These are phyloP conservation scores for Perilla frutescens DNA, from an alignment of 257 asterid species.

Conservation along the genomic window DNA sequence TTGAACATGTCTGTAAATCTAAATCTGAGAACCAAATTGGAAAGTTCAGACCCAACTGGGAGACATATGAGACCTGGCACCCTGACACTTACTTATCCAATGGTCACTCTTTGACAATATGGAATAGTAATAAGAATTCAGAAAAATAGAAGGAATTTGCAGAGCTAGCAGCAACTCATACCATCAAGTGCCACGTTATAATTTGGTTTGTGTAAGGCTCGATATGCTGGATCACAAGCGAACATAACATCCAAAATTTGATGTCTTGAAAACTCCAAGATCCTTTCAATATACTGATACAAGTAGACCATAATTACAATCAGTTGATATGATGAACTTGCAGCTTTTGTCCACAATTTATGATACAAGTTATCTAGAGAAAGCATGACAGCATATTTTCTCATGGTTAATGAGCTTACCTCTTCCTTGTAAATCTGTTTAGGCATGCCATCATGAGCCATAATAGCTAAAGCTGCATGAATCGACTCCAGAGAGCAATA, in stretches of 20 bases:
- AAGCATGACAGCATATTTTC: conserved; percentile 28
- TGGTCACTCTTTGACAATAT: neutral
- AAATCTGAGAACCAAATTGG: conserved; percentile 20
- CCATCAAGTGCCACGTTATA: conserved; percentile 71
- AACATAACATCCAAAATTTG: conserved; percentile 88
- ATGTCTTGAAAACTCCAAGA: conserved; percentile 93
- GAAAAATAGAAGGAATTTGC: conserved; percentile 19
- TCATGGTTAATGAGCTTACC: conserved; percentile 49
- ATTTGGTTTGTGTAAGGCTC: conserved; percentile 87
- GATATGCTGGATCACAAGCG: conserved; percentile 90
- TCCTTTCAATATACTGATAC: conserved; percentile 90
- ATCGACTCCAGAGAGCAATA: conserved; percentile 87
- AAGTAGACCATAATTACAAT: conserved; percentile 40
- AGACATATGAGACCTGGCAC: conserved; percentile 27
- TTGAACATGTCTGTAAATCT: conserved; percentile 18
- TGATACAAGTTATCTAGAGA: conserved; percentile 18
- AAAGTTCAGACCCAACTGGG: conserved; percentile 22
- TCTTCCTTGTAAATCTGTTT: conserved; percentile 95
- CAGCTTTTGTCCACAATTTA: conserved; percentile 23
- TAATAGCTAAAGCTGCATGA: conserved; percentile 90
- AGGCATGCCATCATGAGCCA: conserved; percentile 89
- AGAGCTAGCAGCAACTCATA: conserved; percentile 45
- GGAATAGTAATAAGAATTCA: conserved; percentile 26
- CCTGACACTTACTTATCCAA: neutral
- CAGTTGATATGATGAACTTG: conserved; percentile 30